phyloP scores from a whole-genome alignment of 768 basidiomycete species.

The Lactarius pseudohatsudake region DNA sequence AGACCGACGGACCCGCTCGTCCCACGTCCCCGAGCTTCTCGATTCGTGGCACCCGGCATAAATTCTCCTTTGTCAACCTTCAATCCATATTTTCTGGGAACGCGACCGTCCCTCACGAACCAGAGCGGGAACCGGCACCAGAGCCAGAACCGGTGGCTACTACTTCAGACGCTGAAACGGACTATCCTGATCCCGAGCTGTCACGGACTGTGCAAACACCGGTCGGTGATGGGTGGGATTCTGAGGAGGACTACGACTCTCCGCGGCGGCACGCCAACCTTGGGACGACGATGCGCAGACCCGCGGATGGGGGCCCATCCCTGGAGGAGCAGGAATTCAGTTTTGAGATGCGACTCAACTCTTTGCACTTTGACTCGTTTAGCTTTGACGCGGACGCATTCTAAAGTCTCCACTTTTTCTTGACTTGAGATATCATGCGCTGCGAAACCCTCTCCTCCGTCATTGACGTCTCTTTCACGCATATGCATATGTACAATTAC shows the following conservation, averaged over 20 bases:
- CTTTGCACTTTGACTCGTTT: slow-evolving; percentile 68
- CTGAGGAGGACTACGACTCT: slow-evolving; percentile 24
- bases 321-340: slow-evolving; percentile 41
- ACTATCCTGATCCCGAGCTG: background rate
- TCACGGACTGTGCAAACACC: slow-evolving; percentile 12
- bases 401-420: slow-evolving; percentile 31
- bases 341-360: slow-evolving; percentile 68
- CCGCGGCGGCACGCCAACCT: slow-evolving; percentile 18
- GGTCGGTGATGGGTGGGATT: slow-evolving; percentile 23
- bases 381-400: slow-evolving; percentile 67
- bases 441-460: slow-evolving; percentile 9
- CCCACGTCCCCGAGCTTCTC: slow-evolving; percentile 31
- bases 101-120: slow-evolving; percentile 1
- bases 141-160: slow-evolving; percentile 7
- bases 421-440: slow-evolving; percentile 3
- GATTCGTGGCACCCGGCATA: slow-evolving; percentile 34
- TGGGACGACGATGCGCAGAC: slow-evolving; percentile 1
- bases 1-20: slow-evolving; percentile 9
- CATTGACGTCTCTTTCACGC: slow-evolving; percentile 4
- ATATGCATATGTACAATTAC: slow-evolving; percentile 22
- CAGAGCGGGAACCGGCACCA: slow-evolving; percentile 20
- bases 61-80: slow-evolving; percentile 38
- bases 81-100: slow-evolving; percentile 35
- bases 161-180: slow-evolving; percentile 11
- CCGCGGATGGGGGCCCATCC: background rate